Evolutionary conservation across 352 stramenopile species (phyloP), one percentile per base, ranked within the genome.

Genomic region (Phytophthora hybrid): DNA sequence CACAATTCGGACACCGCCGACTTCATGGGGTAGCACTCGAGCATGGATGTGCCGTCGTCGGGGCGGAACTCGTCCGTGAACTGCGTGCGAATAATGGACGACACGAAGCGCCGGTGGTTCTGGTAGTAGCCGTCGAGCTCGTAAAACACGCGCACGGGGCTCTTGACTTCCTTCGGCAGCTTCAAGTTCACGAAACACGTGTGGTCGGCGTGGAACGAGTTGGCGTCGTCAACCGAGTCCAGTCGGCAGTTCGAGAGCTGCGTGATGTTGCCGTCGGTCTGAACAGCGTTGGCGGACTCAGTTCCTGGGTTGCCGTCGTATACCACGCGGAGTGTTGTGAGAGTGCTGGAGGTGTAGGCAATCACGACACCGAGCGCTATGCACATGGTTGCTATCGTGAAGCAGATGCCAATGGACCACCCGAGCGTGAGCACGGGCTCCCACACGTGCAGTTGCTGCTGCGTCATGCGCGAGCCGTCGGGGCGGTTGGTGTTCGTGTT

Each of bases 381-480:
- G 31, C 84, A 89, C 59, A 80, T 71, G 0, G 56, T 69, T 9
- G 77, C 75, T 29, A 90, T 60, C 3, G 85, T 52, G 21, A 91
- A 79, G 52, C 81, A 89, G 57, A 90, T 84, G 1, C 59, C 69
- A 56, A 93, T 89, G 9, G 82, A 81, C 84, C 77, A 91, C 21
- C 79, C 76, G 29, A 94, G 78, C 9, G 85, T 93, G 51, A 94
- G 79, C 64, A 93, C 89, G 31, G 85, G 85, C 58, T 92, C 84
- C 88, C 88, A 94, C 83, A 89, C 87, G 29, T 72, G 75, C 37
- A 93, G 55, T 21, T 88, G 90, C 59, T 93, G 85, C 70, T 94
- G 88, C 19, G 73, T 87, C 77, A 81, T 89, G 19, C 78, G 73
- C 10, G 83, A 89, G 16, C 76, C 69, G 53, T 88, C 81, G 1